Evolutionary conservation across 805 yeast species (phyloP), one percentile per base, ranked within the genome.

Genomic region (Starmerella roubikii): DNA sequence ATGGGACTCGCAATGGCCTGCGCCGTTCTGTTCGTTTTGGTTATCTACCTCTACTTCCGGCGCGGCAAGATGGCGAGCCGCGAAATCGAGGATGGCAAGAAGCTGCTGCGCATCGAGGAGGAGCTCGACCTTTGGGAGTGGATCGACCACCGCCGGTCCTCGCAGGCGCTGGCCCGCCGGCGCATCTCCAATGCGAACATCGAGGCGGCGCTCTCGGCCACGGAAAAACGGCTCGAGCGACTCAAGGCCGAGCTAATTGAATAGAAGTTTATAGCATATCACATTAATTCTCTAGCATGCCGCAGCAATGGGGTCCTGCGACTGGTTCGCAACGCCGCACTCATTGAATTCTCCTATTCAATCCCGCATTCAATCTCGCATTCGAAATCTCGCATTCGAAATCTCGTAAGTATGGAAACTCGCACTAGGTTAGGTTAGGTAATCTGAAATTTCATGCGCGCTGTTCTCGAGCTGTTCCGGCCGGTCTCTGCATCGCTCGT

Each of bases 81-180:
- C 19, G 4, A 41, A 28, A 8, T 27, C 22, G 41, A 41, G 31
- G 24, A 33, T 13, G n/a, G 46, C 34, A 30, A 37, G 38, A 42
- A 42, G 24, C 38, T 60, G 43, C 41, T 59, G 44, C 49, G 57
- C 16, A 49, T 61, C 42, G 62, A 65, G 39, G 70, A 74, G 42
- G 85, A 81, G 56, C 63, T 67, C 15, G 67, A 68, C 19, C 53
- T 81, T 32, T 81, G 91, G 91, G 67, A 72, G 33, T 81, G 93
- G 93, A 65, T 81, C 31, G 66, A 66, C 31, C 63, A 61, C 42
- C 64, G 71, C 27, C 58, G 61, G 10, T 50, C 51, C 27, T 35
- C 38, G 31, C 35, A 33, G 21, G 33, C 33, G 17, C 32, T 18
- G 15, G 31, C 27, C 27, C 59, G 61, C 23, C 37, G 30, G 22